phyloP scores from a whole-genome alignment of 2,329 filamentous ascomycete species.

The Penicillium janthinellum region DNA sequence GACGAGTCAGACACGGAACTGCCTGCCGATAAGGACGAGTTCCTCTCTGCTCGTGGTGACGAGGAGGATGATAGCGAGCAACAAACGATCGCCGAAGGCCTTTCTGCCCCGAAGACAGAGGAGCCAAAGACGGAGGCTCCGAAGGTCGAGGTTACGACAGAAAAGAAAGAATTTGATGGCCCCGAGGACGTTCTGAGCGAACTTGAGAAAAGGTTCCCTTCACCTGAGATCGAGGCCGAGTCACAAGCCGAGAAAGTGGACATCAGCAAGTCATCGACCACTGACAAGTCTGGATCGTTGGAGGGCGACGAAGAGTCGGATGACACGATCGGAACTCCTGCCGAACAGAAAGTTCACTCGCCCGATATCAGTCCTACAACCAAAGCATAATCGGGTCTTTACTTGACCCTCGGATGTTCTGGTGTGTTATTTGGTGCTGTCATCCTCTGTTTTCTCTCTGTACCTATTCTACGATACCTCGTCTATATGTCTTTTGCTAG shows the following conservation, averaged over 20 bases:
- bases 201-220: neutral
- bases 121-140: neutral
- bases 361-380: neutral
- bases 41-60: constrained; percentile 43
- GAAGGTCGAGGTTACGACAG: neutral
- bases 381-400: neutral
- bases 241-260: neutral
- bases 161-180: neutral
- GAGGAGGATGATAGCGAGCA: constrained; percentile 12
- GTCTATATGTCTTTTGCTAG: constrained; percentile 1
- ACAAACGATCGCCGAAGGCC: neutral
- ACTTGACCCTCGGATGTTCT: neutral
- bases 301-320: neutral
- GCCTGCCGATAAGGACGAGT: constrained; percentile 40
- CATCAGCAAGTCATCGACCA: neutral
- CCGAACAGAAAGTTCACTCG: neutral
- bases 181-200: neutral
- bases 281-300: neutral
- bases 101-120: neutral
- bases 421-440: neutral
- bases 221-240: neutral
- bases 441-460: neutral
- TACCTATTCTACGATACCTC: constrained; percentile 6
- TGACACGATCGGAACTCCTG: neutral
- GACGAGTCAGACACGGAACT: constrained; percentile 18